Percentiles rank a stretch among this genome's conserved stretches.
Conservation (phyloP, 1,284 basidiomycete genomes). For the Austroboletus novae-zelandiae region DNA sequence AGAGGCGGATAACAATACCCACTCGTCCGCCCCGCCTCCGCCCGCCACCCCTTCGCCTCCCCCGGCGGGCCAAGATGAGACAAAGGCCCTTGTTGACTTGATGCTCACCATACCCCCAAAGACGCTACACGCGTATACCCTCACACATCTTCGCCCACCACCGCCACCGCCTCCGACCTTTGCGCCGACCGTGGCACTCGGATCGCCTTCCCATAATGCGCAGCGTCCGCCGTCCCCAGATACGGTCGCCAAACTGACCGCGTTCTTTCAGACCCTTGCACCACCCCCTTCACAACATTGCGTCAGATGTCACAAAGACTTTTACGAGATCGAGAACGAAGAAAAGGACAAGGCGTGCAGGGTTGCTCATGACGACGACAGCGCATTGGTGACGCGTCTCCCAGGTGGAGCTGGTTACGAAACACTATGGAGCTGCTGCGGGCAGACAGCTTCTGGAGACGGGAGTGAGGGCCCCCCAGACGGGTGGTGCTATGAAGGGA, state of each 20-base stretch:
- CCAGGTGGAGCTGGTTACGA: constrained; percentile 40
- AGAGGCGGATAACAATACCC: constrained; percentile 1
- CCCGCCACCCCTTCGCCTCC: constrained; percentile 28
- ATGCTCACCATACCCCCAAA: constrained; percentile 63
- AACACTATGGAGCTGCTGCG: constrained; percentile 70
- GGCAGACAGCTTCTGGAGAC: constrained; percentile 63
- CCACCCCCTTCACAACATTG: constrained; percentile 70
- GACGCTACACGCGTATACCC: constrained; percentile 59
- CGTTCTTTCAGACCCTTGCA: constrained; percentile 56
- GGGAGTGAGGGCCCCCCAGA: constrained; percentile 78
- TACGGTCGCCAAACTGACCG: constrained; percentile 42
- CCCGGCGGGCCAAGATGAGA: constrained; percentile 11
- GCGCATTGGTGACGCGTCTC: constrained; percentile 47
- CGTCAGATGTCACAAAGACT: constrained; percentile 66
- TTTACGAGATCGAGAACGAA: constrained; percentile 55
- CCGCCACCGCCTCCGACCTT: constrained; percentile 17
- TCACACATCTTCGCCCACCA: constrained; percentile 43
- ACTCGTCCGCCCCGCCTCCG: constrained; percentile 13
- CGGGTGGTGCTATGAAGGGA: constrained; percentile 81
- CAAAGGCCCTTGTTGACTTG: constrained; percentile 45
- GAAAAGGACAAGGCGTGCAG: constrained; percentile 47
- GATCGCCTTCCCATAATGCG: constrained; percentile 1
- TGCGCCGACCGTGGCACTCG: neutral
- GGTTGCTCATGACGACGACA: constrained; percentile 55
- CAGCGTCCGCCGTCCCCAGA: constrained; percentile 27